These are phyloP conservation scores for Ganoderma lingzhi DNA, from an alignment of 1,284 basidiomycete genomes.

Conservation along the genomic window DNA sequence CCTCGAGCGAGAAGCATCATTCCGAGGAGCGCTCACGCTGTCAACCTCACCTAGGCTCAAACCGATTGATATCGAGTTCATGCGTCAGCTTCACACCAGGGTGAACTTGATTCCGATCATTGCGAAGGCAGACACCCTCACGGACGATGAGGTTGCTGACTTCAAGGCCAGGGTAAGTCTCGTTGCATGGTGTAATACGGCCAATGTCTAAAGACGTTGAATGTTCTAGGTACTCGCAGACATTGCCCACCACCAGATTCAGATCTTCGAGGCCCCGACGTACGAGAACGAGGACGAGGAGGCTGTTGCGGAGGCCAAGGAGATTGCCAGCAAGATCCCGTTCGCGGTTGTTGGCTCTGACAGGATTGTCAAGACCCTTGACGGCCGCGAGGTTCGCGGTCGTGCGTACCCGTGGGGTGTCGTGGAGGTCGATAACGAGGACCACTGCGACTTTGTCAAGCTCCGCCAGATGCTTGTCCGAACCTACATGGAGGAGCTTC, in stretches of 20 bases:
- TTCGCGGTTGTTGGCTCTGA: slow-evolving; percentile 97
- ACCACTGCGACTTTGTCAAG: slow-evolving; percentile 98
- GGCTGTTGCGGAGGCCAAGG: slow-evolving; percentile 93
- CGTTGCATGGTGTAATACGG: neutral
- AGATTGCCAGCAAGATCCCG: slow-evolving; percentile 96
- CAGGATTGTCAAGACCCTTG: slow-evolving; percentile 78
- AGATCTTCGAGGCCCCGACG: slow-evolving; percentile 94
- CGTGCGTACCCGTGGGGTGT: slow-evolving; percentile 97
- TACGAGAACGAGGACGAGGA: slow-evolving; percentile 99
- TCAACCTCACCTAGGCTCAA: slow-evolving; percentile 70
- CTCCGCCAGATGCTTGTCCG: slow-evolving; percentile 97
- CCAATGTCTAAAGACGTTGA: neutral
- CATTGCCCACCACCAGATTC: slow-evolving; percentile 92
- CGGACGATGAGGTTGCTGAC: slow-evolving; percentile 90
- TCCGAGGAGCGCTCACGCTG: slow-evolving; percentile 10
- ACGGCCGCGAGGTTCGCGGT: slow-evolving; percentile 91
- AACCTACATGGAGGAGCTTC: slow-evolving; percentile 97
- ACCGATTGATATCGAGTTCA: slow-evolving; percentile 97
- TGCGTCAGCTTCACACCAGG: slow-evolving; percentile 94
- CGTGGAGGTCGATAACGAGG: slow-evolving; percentile 97
- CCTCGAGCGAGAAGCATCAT: neutral
- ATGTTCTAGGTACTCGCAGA: slow-evolving; percentile 81
- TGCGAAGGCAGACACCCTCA: slow-evolving; percentile 95
- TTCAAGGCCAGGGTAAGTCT: slow-evolving; percentile 89
- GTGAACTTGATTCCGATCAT: slow-evolving; percentile 98